Evolutionary conservation across 1,284 basidiomycete species (phyloP), one percentile per base, ranked within the genome.

Genomic region (Ustilago crameri): DNA sequence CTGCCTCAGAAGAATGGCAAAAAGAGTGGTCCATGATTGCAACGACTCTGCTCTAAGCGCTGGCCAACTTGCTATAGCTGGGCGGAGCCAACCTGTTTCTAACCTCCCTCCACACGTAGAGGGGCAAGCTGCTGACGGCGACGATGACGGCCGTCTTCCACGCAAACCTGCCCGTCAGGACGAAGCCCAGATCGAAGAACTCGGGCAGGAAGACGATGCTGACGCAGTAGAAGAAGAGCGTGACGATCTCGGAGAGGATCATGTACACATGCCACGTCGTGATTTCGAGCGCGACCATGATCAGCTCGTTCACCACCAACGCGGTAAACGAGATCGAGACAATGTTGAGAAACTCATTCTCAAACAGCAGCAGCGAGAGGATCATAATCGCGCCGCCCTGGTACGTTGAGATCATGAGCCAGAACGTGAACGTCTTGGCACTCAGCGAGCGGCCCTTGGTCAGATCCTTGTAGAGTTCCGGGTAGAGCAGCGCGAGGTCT

Each of bases 351-450:
- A 98, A 98, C 81, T 99, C 95, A 71, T 90, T 95, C 84, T 98
- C 96, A 84, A 98, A 99, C 1, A 99, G 87, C 1, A 97, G 88
- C 12, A 99, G 88, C 0, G 93, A 96, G 85, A 96, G 90, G 79
- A 98, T 92, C 95, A 99, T 99, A 84, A 99, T 99, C 1, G 93
- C 93, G 18, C 93, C 93, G 63, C 95, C 95, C 89, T 99, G 96
- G 84, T 98, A 99, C 32, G 97, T 87, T 78, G 93, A 95, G 80
- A 98, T 95, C 89, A 95, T 93, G 70, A 95, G 86, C 95, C 96
- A 99, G 62, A 91, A 90, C 85, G 98, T 98, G 86, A 99, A 98
- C 0, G 95, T 98, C 86, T 96, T 97, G 86, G 91, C 94, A 9
- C 92, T 94, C 41, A 98, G 90, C 62, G 95, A 70, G 18, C 75